Percentiles rank a stretch among this genome's conserved stretches.
Evolutionary conservation across 805 yeast genomes (phyloP).

Genomic region (Candida maris): DNA sequence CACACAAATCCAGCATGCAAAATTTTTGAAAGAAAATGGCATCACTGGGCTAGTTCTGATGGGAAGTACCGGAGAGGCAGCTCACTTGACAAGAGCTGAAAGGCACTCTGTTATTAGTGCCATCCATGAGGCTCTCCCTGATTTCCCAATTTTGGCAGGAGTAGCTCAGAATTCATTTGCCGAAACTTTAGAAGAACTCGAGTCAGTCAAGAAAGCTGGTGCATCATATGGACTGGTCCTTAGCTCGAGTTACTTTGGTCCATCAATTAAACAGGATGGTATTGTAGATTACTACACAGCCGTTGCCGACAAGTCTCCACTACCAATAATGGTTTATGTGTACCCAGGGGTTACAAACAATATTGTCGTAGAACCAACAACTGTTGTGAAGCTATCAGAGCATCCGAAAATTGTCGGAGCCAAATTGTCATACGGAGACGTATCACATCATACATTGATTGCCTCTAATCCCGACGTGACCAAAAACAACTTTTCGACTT

Average conservation of each 20-base stretch:
- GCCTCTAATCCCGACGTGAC: conserved; percentile 39
- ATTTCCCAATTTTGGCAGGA: conserved; percentile 45
- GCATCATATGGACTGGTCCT: conserved; percentile 39
- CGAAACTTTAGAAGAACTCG: conserved; percentile 42
- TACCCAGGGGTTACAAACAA: conserved; percentile 50
- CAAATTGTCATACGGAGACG: conserved; percentile 50
- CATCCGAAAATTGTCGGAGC: conserved; percentile 49
- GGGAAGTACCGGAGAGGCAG: conserved; percentile 57
- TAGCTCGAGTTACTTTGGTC: conserved; percentile 48
- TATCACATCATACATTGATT: conserved; percentile 43
- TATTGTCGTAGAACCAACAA: conserved; percentile 35
- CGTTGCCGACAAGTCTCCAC: conserved; percentile 40
- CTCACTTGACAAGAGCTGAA: conserved; percentile 46
- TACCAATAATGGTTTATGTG: conserved; percentile 45
- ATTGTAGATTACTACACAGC: conserved; percentile 41
- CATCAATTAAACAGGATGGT: conserved; percentile 42
- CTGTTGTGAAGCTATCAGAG: conserved; percentile 39
- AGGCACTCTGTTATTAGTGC: conserved; percentile 33
- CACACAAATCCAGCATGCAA: conserved; percentile 44
- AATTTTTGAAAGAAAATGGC: conserved; percentile 40
- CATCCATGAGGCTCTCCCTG: conserved; percentile 36
- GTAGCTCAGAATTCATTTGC: conserved; percentile 43
- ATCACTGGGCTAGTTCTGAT: conserved; percentile 45
- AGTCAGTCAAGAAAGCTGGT: conserved; percentile 35
- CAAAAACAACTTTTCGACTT: conserved; percentile 38